Conservation (phyloP, 805 yeast species). For the Metschnikowia bowlesiae region DNA sequence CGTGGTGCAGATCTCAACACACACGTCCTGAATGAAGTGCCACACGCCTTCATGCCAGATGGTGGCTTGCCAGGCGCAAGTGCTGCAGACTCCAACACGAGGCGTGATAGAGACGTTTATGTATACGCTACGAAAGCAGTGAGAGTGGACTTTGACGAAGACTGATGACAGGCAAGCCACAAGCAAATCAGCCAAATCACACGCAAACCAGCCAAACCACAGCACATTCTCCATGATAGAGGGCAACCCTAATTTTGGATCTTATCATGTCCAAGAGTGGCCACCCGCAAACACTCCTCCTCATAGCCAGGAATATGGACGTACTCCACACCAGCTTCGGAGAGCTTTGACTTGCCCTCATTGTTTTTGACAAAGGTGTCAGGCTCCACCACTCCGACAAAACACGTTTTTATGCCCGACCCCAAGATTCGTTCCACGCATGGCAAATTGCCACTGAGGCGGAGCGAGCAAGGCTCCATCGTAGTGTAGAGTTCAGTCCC, state of each 20-base stretch:
- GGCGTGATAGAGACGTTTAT: conserved; percentile 1
- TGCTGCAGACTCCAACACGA: background rate
- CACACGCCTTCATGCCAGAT: background rate
- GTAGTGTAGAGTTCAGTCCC: conserved; percentile 88
- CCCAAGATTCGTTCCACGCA: conserved; percentile 76
- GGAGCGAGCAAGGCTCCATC: conserved; percentile 93
- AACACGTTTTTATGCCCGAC: conserved; percentile 60
- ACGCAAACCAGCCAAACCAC: too few relatives aligned
- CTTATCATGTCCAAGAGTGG: conserved; percentile 64
- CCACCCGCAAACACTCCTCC: conserved; percentile 60
- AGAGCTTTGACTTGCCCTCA: conserved; percentile 53
- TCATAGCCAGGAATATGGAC: conserved; percentile 82
- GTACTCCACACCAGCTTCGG: conserved; percentile 60
- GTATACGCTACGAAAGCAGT: conserved; percentile 3
- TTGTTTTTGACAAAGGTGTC: conserved; percentile 81
- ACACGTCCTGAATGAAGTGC: background rate
- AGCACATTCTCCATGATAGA: too few relatives aligned
- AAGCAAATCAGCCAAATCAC: too few relatives aligned
- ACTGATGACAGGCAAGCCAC: background rate
- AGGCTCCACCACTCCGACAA: conserved; percentile 92
- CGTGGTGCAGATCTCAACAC: background rate
- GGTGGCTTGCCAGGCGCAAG: background rate
- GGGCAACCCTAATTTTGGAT: background rate
- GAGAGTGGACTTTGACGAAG: background rate
- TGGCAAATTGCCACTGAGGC: conserved; percentile 86